These are phyloP conservation scores for Wallacemonas collosoma DNA, from an alignment of 208 protist species.

Conservation along the genomic window DNA sequence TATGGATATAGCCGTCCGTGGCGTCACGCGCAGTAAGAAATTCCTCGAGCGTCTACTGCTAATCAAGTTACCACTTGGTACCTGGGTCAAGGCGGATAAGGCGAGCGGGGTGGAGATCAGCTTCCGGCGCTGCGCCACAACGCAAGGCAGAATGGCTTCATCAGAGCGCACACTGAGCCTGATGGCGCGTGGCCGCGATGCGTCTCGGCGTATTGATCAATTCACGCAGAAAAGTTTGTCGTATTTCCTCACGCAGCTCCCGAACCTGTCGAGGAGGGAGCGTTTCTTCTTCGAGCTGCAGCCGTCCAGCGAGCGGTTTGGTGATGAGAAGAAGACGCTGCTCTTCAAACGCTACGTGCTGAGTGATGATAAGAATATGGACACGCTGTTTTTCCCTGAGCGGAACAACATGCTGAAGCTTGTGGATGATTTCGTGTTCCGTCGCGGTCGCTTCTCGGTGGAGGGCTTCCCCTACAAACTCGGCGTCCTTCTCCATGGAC, in stretches of 20 bases:
- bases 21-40: slow-evolving; percentile 31
- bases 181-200: slow-evolving; percentile 28
- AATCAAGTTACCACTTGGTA: slow-evolving; percentile 41
- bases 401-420: slow-evolving; percentile 65
- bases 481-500: slow-evolving; percentile 99
- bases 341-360: slow-evolving; percentile 78
- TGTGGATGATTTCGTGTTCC: slow-evolving; percentile 77
- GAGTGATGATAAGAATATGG: slow-evolving; percentile 75
- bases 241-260: slow-evolving; percentile 45
- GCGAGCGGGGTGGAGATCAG: slow-evolving; percentile 53
- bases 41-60: slow-evolving; percentile 46
- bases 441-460: slow-evolving; percentile 76
- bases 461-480: slow-evolving; percentile 88
- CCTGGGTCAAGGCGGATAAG: slow-evolving; percentile 36
- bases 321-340: slow-evolving; percentile 23
- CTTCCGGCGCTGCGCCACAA: slow-evolving; percentile 28
- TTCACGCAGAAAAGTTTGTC: slow-evolving; percentile 39
- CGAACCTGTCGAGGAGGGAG: slow-evolving; percentile 32
- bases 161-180: slow-evolving; percentile 40
- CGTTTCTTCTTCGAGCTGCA: slow-evolving; percentile 57
- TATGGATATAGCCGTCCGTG: slow-evolving; percentile 20
- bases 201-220: slow-evolving; percentile 34
- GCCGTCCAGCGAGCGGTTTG: slow-evolving; percentile 9
- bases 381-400: slow-evolving; percentile 88
- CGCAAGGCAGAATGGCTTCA: slow-evolving; percentile 18